Evolutionary conservation across 129 eudicot genomes (phyloP).

Genomic region (Gnaphalium uliginosum): DNA sequence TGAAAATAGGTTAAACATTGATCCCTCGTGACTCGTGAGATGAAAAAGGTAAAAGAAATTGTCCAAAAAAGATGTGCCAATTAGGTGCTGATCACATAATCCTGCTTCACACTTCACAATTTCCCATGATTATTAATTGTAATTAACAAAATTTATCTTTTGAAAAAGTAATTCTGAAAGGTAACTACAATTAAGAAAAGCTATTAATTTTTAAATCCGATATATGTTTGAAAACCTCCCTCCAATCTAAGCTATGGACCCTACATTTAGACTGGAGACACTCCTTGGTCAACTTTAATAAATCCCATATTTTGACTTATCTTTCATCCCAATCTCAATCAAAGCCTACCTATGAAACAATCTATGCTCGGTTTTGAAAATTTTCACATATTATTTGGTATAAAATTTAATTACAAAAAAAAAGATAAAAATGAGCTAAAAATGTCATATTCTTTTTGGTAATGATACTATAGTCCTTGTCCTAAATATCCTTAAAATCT

Average conservation of each 20-base stretch:
- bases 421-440: too few relatives aligned
- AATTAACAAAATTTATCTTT: background rate
- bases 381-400: background rate
- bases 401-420: background rate
- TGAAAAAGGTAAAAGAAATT: background rate
- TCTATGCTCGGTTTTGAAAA: too few relatives aligned
- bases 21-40: slow-evolving; percentile 27
- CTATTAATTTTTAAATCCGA: background rate
- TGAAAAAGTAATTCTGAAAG: background rate
- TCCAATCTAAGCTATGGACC: background rate
- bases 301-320: slow-evolving; percentile 25
- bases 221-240: background rate
- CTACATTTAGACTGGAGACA: slow-evolving; percentile 7
- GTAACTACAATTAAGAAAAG: background rate
- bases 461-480: too few relatives aligned
- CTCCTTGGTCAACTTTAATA: slow-evolving; percentile 21
- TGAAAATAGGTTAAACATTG: slow-evolving; percentile 29
- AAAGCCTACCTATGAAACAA: too few relatives aligned
- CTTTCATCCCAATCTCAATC: background rate
- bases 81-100: slow-evolving; percentile 21
- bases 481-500: background rate
- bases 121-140: slow-evolving; percentile 4
- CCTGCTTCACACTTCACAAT: background rate
- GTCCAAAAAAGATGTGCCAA: slow-evolving; percentile 24
- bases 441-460: too few relatives aligned